Conservation (phyloP, 108 stramenopile species). For the Asterionellopsis glacialis region DNA sequence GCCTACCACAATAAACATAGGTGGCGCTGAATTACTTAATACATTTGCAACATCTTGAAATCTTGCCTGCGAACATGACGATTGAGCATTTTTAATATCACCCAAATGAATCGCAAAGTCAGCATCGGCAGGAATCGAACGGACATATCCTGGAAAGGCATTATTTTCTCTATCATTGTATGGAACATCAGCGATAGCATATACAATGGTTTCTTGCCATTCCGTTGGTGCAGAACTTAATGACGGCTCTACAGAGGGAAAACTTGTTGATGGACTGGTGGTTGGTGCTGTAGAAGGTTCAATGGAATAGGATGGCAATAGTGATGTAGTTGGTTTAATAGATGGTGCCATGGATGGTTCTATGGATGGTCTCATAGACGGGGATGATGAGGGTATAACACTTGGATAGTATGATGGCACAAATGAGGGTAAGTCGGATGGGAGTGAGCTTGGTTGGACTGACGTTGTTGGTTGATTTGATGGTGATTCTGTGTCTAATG, state of each 20-base stretch:
- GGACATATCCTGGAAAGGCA: slow-evolving; percentile 14
- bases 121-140: slow-evolving; percentile 18
- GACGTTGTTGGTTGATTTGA: too few species aligned
- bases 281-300: background rate
- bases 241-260: background rate
- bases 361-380: too few species aligned
- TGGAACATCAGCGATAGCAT: slow-evolving; percentile 39
- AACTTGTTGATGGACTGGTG: background rate
- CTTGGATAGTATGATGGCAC: too few species aligned
- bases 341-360: too few species aligned
- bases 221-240: background rate
- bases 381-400: too few species aligned
- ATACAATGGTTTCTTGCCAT: slow-evolving; percentile 9
- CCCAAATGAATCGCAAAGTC: slow-evolving; percentile 53
- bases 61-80: slow-evolving; percentile 4
- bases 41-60: slow-evolving; percentile 18
- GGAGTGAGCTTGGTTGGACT: too few species aligned
- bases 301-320: background rate
- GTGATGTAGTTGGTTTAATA: too few species aligned
- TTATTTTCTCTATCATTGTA: slow-evolving; percentile 18
- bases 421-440: too few species aligned
- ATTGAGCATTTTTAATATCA: slow-evolving; percentile 30
- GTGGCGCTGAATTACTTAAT: slow-evolving; percentile 25
- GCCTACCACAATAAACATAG: slow-evolving; percentile 40
- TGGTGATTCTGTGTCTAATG: too few species aligned